Base-by-base conservation (phyloP, 495 filamentous ascomycete genomes). In the Apiosordaria backusii region DNA sequence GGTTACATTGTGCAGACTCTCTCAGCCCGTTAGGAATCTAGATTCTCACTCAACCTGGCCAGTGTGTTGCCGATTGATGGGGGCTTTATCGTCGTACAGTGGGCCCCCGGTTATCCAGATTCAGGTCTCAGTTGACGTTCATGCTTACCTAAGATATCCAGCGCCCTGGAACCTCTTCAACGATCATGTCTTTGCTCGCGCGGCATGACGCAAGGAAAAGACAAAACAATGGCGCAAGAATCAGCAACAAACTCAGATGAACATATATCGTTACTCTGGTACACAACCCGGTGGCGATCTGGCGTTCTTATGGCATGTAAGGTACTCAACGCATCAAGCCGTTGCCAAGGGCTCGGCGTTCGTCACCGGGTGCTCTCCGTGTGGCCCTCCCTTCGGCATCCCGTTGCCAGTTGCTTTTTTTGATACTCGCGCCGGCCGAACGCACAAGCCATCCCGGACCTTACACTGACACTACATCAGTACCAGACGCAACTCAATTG, bases 291-390 rank as follows among this genome's bases (percentile, higher is more conserved):
- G 59, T 18, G 52, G 57, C 22, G 15, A 24, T n/a, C 57, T 60
- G 22, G 23, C 57, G 10, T 50, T 50, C 59, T 67, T 64, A 65
- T 67, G 70, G 61, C 67, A 71, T 73, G 72, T 66, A 65, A 72
- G 71, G 71, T 68, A 72, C 73, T 70, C 60, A 23, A 57, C n/a
- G 61, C 65, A 67, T 40, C 55, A 45, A 67, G 67, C 69, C 68
- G 69, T 70, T 70, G 71, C 73, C 73, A 75, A 75, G 73, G 58
- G 63, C 71, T 70, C 64, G 71, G 71, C 70, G 50, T 63, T 55
- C 67, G 68, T 71, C 67, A 74, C 59, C 27, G 23, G 23, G 26
- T 25, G 63, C n/a, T 18, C 22, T 29, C 63, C 54, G 29, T 21
- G 40, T 50, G 16, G 40, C 40, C 40, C 6, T 6, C 40, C 50